A percentile compares a stretch with the other conserved stretches of the same genome.
These are phyloP conservation scores for Rubus idaeus DNA, from an alignment of 306 rosid species.

Conservation along the genomic window DNA sequence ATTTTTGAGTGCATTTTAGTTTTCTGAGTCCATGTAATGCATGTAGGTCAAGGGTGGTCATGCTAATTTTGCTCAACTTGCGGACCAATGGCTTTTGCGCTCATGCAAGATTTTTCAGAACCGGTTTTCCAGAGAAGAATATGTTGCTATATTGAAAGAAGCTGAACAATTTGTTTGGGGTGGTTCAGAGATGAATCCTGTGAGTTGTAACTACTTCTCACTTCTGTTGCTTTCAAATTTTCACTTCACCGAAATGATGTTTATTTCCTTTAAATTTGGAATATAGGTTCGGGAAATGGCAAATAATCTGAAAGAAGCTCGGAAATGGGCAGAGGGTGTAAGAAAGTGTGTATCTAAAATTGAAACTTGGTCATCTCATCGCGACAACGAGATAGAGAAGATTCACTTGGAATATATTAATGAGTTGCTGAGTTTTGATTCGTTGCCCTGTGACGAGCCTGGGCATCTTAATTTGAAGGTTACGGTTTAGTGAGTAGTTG, in stretches of 20 bases:
- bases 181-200: slow-evolving; percentile 92
- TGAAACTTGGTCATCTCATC: slow-evolving; percentile 49
- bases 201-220: slow-evolving; percentile 41
- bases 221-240: slow-evolving; percentile 21
- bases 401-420: slow-evolving; percentile 53
- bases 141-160: slow-evolving; percentile 53
- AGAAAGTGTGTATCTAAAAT: slow-evolving; percentile 62
- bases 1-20: slow-evolving; percentile 2
- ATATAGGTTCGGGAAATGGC: slow-evolving; percentile 78
- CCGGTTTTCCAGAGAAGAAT: slow-evolving; percentile 58
- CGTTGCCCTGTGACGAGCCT: slow-evolving; percentile 72
- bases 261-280: slow-evolving; percentile 24
- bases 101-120: slow-evolving; percentile 55
- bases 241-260: slow-evolving; percentile 14
- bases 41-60: slow-evolving; percentile 75
- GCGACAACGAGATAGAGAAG: slow-evolving; percentile 41
- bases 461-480: slow-evolving; percentile 78
- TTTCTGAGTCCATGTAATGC: slow-evolving; percentile 36
- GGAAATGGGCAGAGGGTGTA: slow-evolving; percentile 77
- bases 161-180: slow-evolving; percentile 99
- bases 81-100: slow-evolving; percentile 65
- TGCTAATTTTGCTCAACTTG: slow-evolving; percentile 60
- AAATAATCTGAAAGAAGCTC: slow-evolving; percentile 57
- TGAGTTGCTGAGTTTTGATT: slow-evolving; percentile 54
- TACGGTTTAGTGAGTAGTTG: slow-evolving; percentile 25